Evolutionary conservation across 2,329 filamentous ascomycete genomes (phyloP), one percentile per base, ranked within the genome.

Genomic region (Nemania sp.): DNA sequence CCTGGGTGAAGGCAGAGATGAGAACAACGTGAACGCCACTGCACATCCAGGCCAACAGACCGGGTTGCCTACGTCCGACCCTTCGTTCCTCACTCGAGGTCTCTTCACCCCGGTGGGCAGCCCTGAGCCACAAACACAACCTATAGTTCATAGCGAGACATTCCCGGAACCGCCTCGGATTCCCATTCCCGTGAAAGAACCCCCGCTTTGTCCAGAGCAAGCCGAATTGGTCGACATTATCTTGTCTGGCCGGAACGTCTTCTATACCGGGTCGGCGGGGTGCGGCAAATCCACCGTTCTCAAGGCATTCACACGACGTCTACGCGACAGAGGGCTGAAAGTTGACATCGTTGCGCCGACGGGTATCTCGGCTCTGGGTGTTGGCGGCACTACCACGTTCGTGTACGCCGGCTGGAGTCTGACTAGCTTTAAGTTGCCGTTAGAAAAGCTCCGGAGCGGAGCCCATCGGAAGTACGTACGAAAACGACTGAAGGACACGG

Each of bases 241-340:
- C 27, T 66, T 82, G 3, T 78, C 77, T 2, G 86, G 87, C 0
- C 69, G 74, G 1, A 90, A 90, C 62, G 86, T 90, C 10, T 91
- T 90, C 73, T 90, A 87, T 71, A 90, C 88, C 0, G 89, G 89
- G 8, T 88, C 87, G 0, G 89, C 88, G 15, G 89, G 89, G 0
- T 86, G 83, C 53, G 88, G 87, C 2, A 89, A 89, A 73, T 87
- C 85, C 0, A 86, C 86, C 0, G 84, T 88, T 1, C 77, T 89
- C 0, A 84, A 83, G 66, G 81, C 81, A 7, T 84, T 87, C 45
- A 82, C 82, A 2, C 77, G 74, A 6, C 74, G 77, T 5, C 77
- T 88, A 1, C 66, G 69, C 8, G 70, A 69, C 0, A 72, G 66
- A 66, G 79, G 79, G 0, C 79, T 77, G 43, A 72, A 22, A 0